Conservation (phyloP, 148 eudicot species). For the Chenopodium berlandieri region DNA sequence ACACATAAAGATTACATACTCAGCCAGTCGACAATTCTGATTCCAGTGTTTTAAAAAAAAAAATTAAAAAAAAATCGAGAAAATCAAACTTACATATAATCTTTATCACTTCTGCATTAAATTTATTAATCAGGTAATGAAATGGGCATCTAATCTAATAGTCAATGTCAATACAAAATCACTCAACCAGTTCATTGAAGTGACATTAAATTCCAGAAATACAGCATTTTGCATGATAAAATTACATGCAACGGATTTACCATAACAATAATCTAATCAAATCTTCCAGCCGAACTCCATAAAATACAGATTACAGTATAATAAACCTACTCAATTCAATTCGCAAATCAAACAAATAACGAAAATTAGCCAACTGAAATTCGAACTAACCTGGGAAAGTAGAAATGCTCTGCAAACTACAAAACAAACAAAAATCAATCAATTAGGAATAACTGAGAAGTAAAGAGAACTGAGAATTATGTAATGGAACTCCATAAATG, state of each 20-base stretch:
- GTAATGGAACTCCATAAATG: slow-evolving; percentile 6
- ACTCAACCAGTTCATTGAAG: neutral
- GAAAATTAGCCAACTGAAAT: neutral
- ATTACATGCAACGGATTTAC: neutral
- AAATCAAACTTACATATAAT: neutral
- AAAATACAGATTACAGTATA: neutral
- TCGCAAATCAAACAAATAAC: neutral
- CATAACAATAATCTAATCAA: neutral
- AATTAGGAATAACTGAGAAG: neutral
- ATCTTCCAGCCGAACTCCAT: neutral
- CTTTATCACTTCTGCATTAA: neutral
- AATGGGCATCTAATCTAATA: neutral
- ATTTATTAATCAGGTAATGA: neutral
- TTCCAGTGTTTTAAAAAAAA: too few relatives aligned
- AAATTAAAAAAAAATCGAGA: neutral
- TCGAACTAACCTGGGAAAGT: slow-evolving; percentile 25
- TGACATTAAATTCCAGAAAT: neutral
- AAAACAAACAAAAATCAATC: neutral
- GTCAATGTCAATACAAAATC: neutral
- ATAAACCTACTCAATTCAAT: neutral
- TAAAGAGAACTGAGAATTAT: neutral
- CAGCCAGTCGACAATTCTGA: neutral
- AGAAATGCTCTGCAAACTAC: neutral
- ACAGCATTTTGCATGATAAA: neutral
- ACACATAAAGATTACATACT: neutral